Base-by-base conservation (phyloP, 495 filamentous ascomycete species). In the Xylaria curta region DNA sequence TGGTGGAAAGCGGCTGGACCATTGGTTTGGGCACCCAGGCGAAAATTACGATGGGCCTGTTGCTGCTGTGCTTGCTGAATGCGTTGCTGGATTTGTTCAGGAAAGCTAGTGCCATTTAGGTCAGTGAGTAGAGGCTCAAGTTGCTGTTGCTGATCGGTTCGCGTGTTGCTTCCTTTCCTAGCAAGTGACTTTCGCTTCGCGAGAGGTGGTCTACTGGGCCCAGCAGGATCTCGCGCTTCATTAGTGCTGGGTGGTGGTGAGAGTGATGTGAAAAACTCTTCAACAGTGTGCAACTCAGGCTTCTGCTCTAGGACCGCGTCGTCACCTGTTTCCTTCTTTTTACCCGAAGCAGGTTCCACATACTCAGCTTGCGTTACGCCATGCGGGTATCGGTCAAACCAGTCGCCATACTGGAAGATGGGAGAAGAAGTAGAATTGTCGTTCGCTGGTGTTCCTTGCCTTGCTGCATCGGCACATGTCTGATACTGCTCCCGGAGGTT, bases 391-490 rank as follows among this genome's bases (percentile, higher is more conserved):
- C 93, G 91, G 77, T 95, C 90, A 76, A 98, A 98, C 96, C 96
- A 99, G 80, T 99, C 96, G 46, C 95, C 95, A 75, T 98, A 99
- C 77, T 98, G 95, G 83, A 97, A 95, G 79, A 97, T 93, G 15
- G 87, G 82, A 26, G 89, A 89, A 49, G 89, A 81, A 19, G 82
- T 68, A 28, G 81, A 78, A 62, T 80, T 86, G 63, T 88, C 85
- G 67, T 82, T 85, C 5, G 85, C 82, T 2, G 84, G 80, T 40
- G 83, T 85, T 33, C 84, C 84, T 62, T 88, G 81, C 62, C 83
- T 79, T 38, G 91, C 88, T 40, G 92, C 91, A 81, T 97, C 94
- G 38, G 93, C 91, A 76, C 93, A 95, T 40, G 91, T 91, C 62
- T 91, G 89, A 79, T 97, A 99, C 69, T 96, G 90, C 69, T 96